A percentile compares a stretch with the other conserved stretches of the same genome.
Evolutionary conservation across 139 green algal genomes (phyloP).

Genomic region (Closterium sp.): DNA sequence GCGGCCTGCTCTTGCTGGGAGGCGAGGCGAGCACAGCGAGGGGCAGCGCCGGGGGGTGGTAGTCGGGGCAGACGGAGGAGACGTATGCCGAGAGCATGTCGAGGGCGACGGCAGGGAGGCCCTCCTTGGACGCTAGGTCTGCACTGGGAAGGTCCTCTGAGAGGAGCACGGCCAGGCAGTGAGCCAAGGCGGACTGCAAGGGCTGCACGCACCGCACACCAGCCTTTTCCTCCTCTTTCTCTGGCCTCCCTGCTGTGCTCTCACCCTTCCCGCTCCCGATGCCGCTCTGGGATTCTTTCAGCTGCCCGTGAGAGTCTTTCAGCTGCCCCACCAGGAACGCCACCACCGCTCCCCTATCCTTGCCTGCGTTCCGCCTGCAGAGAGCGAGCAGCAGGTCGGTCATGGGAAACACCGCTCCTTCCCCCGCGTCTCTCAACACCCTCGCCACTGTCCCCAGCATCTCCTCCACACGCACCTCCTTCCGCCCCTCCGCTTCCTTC

Average conservation of each 20-base stretch:
- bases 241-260: not conserved
- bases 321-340: slow-evolving; percentile 61
- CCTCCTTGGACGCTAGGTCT: slow-evolving; percentile 55
- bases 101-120: slow-evolving; percentile 52
- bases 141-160: slow-evolving; percentile 56
- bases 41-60: not conserved
- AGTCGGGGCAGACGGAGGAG: not conserved
- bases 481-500: slow-evolving; percentile 12
- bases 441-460: slow-evolving; percentile 16
- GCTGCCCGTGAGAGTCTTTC: not conserved
- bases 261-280: not conserved
- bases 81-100: slow-evolving; percentile 63
- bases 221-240: not conserved
- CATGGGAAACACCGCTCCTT: slow-evolving; percentile 22
- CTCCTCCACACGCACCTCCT: slow-evolving; percentile 23
- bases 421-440: slow-evolving; percentile 51
- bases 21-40: not conserved
- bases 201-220: not conserved
- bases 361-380: slow-evolving; percentile 60
- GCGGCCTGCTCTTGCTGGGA: not conserved
- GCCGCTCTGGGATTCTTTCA: not conserved
- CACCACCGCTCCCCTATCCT: slow-evolving; percentile 59
- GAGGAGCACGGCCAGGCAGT: slow-evolving; percentile 68
- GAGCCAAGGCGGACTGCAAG: not conserved
- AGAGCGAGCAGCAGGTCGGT: slow-evolving; percentile 51